Conservation (phyloP, 2,329 filamentous ascomycete species). For the Pseudogymnoascus pannorum region DNA sequence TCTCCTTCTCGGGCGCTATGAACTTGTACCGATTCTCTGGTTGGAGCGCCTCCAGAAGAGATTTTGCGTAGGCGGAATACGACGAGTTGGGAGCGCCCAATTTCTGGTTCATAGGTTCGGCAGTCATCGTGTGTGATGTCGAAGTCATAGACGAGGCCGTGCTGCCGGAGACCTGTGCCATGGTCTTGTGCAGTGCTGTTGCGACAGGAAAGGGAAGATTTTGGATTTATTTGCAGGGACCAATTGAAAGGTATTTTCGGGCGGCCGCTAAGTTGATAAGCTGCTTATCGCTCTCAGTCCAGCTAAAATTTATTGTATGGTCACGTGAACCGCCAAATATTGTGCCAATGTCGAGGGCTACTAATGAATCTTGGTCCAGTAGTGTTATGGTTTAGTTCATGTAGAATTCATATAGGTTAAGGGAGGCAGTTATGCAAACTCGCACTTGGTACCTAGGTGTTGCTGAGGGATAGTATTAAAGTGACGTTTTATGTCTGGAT, state of each 20-base stretch:
- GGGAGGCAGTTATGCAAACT: no score
- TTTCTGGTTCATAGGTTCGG: conserved; percentile 33
- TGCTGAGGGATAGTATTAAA: not conserved
- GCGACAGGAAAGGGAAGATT: conserved; percentile 6
- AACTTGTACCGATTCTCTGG: conserved; percentile 42
- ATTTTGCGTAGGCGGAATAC: conserved; percentile 31
- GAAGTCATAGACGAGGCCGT: conserved; percentile 55
- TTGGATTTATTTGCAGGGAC: conserved; percentile 9
- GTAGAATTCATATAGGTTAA: not conserved
- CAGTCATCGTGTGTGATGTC: conserved; percentile 56
- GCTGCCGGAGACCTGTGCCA: conserved; percentile 28
- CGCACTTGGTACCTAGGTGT: not conserved
- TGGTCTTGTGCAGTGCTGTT: conserved; percentile 2
- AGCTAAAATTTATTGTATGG: not conserved
- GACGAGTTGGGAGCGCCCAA: conserved; percentile 20
- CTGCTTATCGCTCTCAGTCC: not conserved
- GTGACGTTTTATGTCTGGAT: no score
- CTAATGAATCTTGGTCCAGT: not conserved
- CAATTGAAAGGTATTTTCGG: conserved; percentile 9
- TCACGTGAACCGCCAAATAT: not conserved
- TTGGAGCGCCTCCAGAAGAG: conserved; percentile 21
- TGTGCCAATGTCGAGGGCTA: not conserved
- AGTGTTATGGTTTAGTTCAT: not conserved
- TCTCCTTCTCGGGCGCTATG: conserved; percentile 60
- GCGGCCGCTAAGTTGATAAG: conserved; percentile 8